Base-by-base conservation (phyloP, 768 basidiomycete genomes). In the Agrocybe chaxingu region DNA sequence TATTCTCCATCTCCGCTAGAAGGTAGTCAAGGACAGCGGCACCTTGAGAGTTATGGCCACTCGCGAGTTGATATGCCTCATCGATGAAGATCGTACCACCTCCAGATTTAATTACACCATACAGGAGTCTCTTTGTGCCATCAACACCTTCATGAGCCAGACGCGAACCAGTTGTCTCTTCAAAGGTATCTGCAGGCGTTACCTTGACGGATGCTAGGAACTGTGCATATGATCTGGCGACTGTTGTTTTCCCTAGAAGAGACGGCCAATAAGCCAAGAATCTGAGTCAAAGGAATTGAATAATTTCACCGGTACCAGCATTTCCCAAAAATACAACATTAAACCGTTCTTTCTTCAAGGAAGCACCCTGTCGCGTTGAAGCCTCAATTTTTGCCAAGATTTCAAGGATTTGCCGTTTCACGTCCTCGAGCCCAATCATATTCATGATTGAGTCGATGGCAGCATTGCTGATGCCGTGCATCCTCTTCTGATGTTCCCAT, bases 1-100 rank as follows among this genome's bases (percentile, higher is more conserved):
- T 73, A 58, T 87, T 87, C 57, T 87, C 85, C 82, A 88, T 87
- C 62, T 88, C 85, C 0, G 86, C 84, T 1, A 88, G 72, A 0
- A 88, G 72, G 58, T 80, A 87, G 53, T 88, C 85, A 4, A 88
- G 73, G 3, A 87, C 84, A 52, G 82, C 77, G 8, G 66, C 56
- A 10, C 86, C 86, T 35, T 71, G 66, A 10, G 58, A 59, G 55
- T 77, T 81, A 55, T 79, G 65, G 30, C 71, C 66, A 42, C 63
- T 71, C 0, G 77, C 75, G 1, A 88, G 73, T 50, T 85, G 86
- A 52, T 88, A 88, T 1, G 86, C 84, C 57, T 88, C 86, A 56
- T 88, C 86, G 29, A 87, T 69, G 60, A 88, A 87, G 34, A 88
- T 73, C 0, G 77, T 70, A 0, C 86, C 87, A 42, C 86, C 85